Percentiles rank a stretch among this genome's conserved stretches.
Conservation (phyloP, 139 green algal species). For the Volvox africanus region DNA sequence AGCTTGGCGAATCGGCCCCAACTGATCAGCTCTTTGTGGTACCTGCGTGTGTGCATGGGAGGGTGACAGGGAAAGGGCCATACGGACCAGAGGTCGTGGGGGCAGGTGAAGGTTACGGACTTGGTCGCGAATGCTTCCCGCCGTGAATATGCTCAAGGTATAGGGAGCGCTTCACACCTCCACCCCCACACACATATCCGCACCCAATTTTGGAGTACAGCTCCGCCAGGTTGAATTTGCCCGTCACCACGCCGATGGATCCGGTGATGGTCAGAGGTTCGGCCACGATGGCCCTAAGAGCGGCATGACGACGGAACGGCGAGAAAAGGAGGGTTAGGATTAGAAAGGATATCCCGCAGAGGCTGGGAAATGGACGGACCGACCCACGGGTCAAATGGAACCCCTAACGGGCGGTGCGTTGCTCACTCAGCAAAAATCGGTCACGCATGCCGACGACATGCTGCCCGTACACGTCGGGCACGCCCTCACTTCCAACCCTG, state of each 20-base stretch:
- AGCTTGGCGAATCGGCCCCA: constrained; percentile 87
- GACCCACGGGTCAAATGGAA: no score
- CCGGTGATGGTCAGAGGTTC: constrained; percentile 94
- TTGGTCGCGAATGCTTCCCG: no score
- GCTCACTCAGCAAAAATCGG: no score
- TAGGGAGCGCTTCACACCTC: background rate
- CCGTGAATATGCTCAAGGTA: no score
- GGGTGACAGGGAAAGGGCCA: background rate
- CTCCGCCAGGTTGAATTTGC: constrained; percentile 92
- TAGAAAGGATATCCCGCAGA: no score
- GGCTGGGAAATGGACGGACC: no score
- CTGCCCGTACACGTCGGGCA: no score
- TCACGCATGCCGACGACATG: no score
- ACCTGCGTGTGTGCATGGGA: constrained; percentile 8
- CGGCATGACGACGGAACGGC: background rate
- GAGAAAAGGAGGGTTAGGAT: background rate
- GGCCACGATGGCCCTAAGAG: constrained; percentile 81
- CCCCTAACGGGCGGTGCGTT: no score
- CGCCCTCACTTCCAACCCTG: no score
- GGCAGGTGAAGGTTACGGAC: no score
- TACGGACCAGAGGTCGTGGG: no score
- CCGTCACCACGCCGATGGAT: constrained; percentile 91
- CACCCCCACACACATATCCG: background rate
- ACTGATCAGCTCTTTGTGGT: constrained; percentile 85
- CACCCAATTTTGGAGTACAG: constrained; percentile 86